These are phyloP conservation scores for Pseudogymnoascus sp. DNA, from an alignment of 2,329 filamentous ascomycete species.

Conservation along the genomic window DNA sequence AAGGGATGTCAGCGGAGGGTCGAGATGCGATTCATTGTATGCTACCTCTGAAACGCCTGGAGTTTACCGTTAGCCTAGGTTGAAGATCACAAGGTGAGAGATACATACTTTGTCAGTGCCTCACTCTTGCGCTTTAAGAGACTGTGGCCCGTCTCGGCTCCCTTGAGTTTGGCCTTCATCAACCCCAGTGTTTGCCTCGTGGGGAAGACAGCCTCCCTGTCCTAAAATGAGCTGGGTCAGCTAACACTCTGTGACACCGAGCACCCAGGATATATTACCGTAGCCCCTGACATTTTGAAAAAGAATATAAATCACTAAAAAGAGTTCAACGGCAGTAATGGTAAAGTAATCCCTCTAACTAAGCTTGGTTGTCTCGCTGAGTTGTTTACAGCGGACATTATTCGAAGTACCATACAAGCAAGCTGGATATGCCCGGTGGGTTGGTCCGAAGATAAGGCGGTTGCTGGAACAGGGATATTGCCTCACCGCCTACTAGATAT, in stretches of 20 bases:
- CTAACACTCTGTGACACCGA: slow-evolving; percentile 9
- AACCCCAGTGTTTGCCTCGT: slow-evolving; percentile 92
- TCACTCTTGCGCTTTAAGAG: slow-evolving; percentile 97
- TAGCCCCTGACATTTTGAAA: slow-evolving; percentile 45
- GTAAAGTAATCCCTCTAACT: not conserved
- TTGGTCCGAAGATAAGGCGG: slow-evolving; percentile 4
- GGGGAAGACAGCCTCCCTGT: slow-evolving; percentile 92
- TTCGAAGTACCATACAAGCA: slow-evolving; percentile 1
- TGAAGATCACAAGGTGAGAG: slow-evolving; percentile 14
- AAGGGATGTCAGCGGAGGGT: slow-evolving; percentile 8
- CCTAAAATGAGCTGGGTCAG: slow-evolving; percentile 42
- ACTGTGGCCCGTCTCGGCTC: slow-evolving; percentile 82
- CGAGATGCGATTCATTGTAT: not conserved
- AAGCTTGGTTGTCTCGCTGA: slow-evolving; percentile 4
- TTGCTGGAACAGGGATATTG: slow-evolving; percentile 2
- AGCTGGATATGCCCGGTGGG: not conserved
- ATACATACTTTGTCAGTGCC: slow-evolving; percentile 81
- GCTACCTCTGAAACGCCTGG: slow-evolving; percentile 79
- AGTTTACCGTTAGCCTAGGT: slow-evolving; percentile 21
- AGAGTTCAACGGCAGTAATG: not conserved
- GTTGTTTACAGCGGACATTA: slow-evolving; percentile 8
- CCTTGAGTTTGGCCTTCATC: slow-evolving; percentile 98
- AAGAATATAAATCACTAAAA: not conserved
- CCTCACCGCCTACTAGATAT: slow-evolving; percentile 1
- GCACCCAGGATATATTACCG: slow-evolving; percentile 29